Conservation (phyloP, 164 flowering plant species). For the Taxillus chinensis region DNA sequence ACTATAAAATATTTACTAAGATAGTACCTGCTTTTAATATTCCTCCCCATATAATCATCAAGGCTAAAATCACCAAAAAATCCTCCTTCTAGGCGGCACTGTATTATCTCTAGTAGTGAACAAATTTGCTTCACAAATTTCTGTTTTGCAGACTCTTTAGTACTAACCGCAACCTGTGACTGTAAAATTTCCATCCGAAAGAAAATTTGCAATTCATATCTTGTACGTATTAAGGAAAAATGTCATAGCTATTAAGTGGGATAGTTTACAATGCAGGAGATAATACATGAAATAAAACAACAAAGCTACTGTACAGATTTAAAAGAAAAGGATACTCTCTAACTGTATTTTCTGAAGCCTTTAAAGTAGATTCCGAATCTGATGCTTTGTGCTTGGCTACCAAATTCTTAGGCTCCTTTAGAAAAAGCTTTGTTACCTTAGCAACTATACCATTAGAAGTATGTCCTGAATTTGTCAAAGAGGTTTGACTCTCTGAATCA, state of each 20-base stretch:
- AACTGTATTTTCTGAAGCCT: slow-evolving; percentile 31
- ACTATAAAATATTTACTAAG: too few relatives aligned
- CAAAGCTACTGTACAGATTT: background rate
- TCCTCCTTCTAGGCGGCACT: slow-evolving; percentile 65
- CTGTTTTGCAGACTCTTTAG: slow-evolving; percentile 39
- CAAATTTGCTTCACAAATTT: slow-evolving; percentile 83
- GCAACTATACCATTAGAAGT: slow-evolving; percentile 10
- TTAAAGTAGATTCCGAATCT: slow-evolving; percentile 14
- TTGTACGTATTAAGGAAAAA: slow-evolving; percentile 42
- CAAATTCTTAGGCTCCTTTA: slow-evolving; percentile 63
- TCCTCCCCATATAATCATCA: slow-evolving; percentile 53
- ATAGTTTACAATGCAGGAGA: background rate
- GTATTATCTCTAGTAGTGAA: slow-evolving; percentile 56
- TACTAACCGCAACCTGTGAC: slow-evolving; percentile 35
- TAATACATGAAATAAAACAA: background rate
- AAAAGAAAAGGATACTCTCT: slow-evolving; percentile 72
- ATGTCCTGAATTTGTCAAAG: slow-evolving; percentile 16
- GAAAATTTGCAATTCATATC: slow-evolving; percentile 85
- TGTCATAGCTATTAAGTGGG: background rate
- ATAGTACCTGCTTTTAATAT: slow-evolving; percentile 66
- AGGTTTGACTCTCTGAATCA: slow-evolving; percentile 14
- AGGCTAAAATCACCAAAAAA: slow-evolving; percentile 78
- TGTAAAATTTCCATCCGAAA: slow-evolving; percentile 85
- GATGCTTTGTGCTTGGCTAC: slow-evolving; percentile 28
- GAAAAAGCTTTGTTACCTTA: slow-evolving; percentile 40